A percentile compares a stretch with the other conserved stretches of the same genome.
phyloP scores from a whole-genome alignment of 495 filamentous ascomycete genomes.

The Aspergillus incahuasiensis region DNA sequence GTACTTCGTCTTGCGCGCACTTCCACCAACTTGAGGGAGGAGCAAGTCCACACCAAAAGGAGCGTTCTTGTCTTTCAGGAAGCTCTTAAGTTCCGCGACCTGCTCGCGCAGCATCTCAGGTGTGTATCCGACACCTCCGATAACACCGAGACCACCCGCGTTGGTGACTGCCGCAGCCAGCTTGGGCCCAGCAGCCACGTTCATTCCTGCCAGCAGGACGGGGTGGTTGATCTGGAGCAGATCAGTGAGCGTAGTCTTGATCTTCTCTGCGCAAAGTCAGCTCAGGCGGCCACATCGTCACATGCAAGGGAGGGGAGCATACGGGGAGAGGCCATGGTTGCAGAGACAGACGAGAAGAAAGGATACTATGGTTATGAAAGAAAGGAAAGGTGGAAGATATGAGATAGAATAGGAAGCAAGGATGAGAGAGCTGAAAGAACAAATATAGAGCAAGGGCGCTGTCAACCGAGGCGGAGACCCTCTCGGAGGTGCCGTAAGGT shows the following conservation, averaged over 20 bases:
- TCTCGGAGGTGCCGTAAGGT: not conserved
- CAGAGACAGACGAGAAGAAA: not conserved
- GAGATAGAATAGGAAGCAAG: not conserved
- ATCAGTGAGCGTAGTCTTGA: conserved; percentile 86
- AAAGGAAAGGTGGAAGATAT: conserved; percentile 4
- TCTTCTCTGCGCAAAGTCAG: conserved; percentile 57
- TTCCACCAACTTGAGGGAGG: conserved; percentile 90
- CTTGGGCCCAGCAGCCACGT: conserved; percentile 95
- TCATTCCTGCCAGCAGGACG: conserved; percentile 95
- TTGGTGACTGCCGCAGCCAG: conserved; percentile 96
- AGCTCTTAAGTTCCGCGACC: conserved; percentile 89
- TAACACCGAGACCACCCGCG: conserved; percentile 92
- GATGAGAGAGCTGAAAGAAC: not conserved
- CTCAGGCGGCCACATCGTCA: conserved; percentile 6
- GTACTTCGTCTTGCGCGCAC: conserved; percentile 91
- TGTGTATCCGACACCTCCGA: conserved; percentile 94
- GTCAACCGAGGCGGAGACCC: conserved; percentile 18
- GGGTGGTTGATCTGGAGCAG: conserved; percentile 97
- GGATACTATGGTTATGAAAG: not conserved
- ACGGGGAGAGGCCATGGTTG: conserved; percentile 78
- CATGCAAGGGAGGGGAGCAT: conserved; percentile 36
- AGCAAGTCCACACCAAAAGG: conserved; percentile 96
- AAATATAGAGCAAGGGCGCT: not conserved
- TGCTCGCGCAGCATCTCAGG: conserved; percentile 96
- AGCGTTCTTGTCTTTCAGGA: conserved; percentile 88